Base-by-base conservation (phyloP, 495 filamentous ascomycete genomes). In the Penicillium egyptiacum region DNA sequence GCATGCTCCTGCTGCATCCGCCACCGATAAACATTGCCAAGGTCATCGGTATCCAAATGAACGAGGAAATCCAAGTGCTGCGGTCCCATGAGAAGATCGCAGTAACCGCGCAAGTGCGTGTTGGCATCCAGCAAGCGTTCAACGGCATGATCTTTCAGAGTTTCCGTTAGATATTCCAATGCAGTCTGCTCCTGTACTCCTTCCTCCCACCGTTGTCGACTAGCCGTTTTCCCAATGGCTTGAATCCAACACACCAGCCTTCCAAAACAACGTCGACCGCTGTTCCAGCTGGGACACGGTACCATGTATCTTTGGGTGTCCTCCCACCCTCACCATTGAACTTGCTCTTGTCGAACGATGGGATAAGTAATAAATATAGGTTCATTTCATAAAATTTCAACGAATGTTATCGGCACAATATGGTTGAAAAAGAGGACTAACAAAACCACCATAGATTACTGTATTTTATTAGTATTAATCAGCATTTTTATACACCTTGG, bases 201-300 rank as follows among this genome's bases (percentile, higher is more conserved):
- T 23, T 48, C 14, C 14, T 53, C 30, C 57, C 57, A 63, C n/a
- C 39, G 33, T 25, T 40, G 11, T 35, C 22, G 53, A 41, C 59
- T 9, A 4, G 19, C 8, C 1, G 19, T 22, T 10, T 63, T 50
- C 1, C 49, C 9, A 63, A 20, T 25, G 61, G 57, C 37, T 53
- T 43, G 39, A 63, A 63, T 26, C 61, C 57, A 33, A 63, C 53
- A 46, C 61, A 63, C 61, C 62, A 64, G n/a, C 58, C 58, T 39
- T 64, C 62, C 23, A 61, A 54, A 10, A 64, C 35, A 33, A 64
- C 37, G 33, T 64, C 62, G 4, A 64, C 35, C 3, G 17, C 8
- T 7, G 48, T 49, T 16, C 30, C 42, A 1, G 47, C 37, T 20
- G 55, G n/a, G 19, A 61, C n/a, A 16, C 48, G 52, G 19, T 33